Evolutionary conservation across 73 alveolate species (phyloP).

Genomic region (Effrenium voratum): DNA sequence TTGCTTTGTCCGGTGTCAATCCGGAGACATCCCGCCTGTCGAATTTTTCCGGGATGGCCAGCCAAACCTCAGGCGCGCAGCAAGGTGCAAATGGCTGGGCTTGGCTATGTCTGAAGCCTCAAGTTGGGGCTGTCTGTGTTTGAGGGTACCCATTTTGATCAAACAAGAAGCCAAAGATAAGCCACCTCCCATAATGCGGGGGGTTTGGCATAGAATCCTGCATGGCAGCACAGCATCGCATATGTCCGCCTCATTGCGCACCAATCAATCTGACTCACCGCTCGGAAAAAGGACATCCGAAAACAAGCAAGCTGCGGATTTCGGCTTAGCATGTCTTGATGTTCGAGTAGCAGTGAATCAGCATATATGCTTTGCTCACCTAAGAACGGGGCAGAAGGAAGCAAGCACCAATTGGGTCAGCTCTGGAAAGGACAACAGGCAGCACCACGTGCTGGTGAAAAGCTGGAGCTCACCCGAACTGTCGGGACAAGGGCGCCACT

Average conservation of each 20-base stretch:
- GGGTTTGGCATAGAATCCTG: neutral
- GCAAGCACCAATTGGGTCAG: too few relatives aligned
- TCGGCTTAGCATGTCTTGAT: too few relatives aligned
- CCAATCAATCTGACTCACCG: neutral
- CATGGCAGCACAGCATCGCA: slow-evolving; percentile 57
- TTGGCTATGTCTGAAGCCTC: neutral
- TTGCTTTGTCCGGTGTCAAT: neutral
- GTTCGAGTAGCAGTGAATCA: too few relatives aligned
- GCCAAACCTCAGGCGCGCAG: slow-evolving; percentile 34
- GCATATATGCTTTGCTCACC: too few relatives aligned
- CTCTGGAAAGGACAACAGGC: too few relatives aligned
- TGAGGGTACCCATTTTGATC: neutral
- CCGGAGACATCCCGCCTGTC: neutral
- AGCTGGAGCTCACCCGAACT: too few relatives aligned
- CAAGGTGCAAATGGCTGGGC: neutral
- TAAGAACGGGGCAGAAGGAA: too few relatives aligned
- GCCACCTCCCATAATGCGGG: neutral
- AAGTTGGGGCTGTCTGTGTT: neutral
- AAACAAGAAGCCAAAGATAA: neutral
- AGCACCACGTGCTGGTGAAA: too few relatives aligned
- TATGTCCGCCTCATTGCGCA: neutral
- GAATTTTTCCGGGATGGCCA: slow-evolving; percentile 71
- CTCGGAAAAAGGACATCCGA: too few relatives aligned
- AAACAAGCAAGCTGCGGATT: too few relatives aligned
- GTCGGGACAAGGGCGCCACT: too few relatives aligned